These are phyloP conservation scores for Trichoderma sp. DNA, from an alignment of 2,329 filamentous ascomycete genomes.

Conservation along the genomic window DNA sequence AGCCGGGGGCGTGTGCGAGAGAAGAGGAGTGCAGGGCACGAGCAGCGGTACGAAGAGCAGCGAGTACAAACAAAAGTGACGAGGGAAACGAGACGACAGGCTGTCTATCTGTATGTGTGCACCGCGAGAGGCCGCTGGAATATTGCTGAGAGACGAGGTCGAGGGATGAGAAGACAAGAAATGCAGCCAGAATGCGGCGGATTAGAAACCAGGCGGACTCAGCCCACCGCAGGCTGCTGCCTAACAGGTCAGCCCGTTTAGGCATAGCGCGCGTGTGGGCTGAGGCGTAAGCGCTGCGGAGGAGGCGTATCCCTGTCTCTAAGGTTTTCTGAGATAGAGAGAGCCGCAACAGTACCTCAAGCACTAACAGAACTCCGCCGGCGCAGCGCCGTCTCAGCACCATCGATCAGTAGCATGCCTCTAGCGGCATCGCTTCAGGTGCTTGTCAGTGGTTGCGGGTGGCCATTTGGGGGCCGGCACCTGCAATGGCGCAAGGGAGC, in stretches of 20 bases:
- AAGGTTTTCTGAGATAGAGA: neutral
- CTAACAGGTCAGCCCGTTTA: constrained; percentile 21
- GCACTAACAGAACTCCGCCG: constrained; percentile 16
- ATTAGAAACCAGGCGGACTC: constrained; percentile 25
- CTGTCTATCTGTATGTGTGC: neutral
- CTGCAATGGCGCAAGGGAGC: neutral
- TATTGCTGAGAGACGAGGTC: neutral
- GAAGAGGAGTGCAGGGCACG: neutral
- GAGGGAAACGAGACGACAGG: neutral
- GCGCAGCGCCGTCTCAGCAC: constrained; percentile 1
- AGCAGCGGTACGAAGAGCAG: neutral
- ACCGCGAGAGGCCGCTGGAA: neutral
- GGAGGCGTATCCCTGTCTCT: constrained; percentile 24
- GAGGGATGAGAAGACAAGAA: neutral
- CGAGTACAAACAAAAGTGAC: neutral
- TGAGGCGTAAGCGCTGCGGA: constrained; percentile 24
- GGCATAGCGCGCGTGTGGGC: constrained; percentile 24
- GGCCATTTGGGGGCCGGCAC: neutral
- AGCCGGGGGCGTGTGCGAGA: neutral
- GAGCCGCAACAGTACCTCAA: constrained; percentile 3
- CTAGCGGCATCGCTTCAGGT: neutral
- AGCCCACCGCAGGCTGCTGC: constrained; percentile 30
- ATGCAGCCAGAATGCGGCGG: constrained; percentile 23
- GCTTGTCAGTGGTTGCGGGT: neutral
- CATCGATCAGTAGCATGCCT: neutral